A percentile compares a stretch with the other conserved stretches of the same genome.
phyloP scores from a whole-genome alignment of 1,284 basidiomycete species.

The Meira nashicola region DNA sequence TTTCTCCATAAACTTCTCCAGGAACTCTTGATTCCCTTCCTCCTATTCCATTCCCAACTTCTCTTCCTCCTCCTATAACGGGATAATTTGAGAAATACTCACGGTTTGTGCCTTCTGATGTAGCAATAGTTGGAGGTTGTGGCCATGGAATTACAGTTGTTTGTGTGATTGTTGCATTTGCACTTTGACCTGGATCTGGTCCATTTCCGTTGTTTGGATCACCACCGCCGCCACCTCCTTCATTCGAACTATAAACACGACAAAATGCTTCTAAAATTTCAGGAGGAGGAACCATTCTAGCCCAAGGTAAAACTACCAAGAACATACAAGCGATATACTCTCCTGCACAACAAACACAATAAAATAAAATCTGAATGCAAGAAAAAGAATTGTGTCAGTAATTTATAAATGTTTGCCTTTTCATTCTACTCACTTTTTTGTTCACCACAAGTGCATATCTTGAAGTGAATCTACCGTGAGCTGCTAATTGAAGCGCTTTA shows the following conservation, averaged over 20 bases:
- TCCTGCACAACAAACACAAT: not conserved
- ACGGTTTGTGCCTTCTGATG: no score
- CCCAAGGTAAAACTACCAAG: not conserved
- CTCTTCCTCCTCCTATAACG: no score
- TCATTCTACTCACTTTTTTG: slow-evolving; percentile 1
- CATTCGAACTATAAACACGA: not conserved
- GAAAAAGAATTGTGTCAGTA: not conserved
- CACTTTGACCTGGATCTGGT: not conserved
- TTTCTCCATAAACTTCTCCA: no score
- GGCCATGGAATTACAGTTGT: not conserved
- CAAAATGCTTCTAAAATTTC: not conserved
- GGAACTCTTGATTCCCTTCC: no score
- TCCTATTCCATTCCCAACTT: no score
- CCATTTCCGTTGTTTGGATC: not conserved
- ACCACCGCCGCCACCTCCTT: not conserved
- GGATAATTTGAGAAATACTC: no score
- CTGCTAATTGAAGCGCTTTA: slow-evolving; percentile 1
- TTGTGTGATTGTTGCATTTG: not conserved
- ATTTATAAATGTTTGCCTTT: no score
- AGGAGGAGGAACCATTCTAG: not conserved
- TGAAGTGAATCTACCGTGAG: not conserved
- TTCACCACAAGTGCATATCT: not conserved
- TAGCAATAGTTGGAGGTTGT: no score
- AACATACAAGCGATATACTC: slow-evolving; percentile 8
- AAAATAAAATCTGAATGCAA: slow-evolving; percentile 5